A percentile compares a stretch with the other conserved stretches of the same genome.
These are phyloP conservation scores for Pachyrhizus erosus DNA, from an alignment of 306 rosid species.

Conservation along the genomic window DNA sequence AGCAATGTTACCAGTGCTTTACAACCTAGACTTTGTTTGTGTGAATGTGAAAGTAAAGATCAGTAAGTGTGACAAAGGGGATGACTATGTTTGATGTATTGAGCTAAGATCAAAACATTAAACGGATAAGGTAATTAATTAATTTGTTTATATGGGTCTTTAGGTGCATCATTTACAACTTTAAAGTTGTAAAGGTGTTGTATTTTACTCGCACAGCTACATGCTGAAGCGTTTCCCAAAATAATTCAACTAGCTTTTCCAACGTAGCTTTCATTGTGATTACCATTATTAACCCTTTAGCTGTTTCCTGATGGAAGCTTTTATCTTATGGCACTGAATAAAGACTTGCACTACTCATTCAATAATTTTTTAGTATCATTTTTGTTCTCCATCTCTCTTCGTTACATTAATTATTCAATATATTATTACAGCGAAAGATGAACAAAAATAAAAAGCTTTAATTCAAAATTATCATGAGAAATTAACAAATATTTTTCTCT, in stretches of 20 bases:
- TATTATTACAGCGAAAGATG: too few relatives aligned
- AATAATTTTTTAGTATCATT: not conserved
- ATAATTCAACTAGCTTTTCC: constrained; percentile 42
- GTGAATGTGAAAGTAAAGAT: constrained; percentile 25
- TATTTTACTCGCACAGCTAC: constrained; percentile 13
- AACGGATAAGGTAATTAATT: not conserved
- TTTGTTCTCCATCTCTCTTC: not conserved
- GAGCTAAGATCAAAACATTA: not conserved
- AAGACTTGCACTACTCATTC: not conserved
- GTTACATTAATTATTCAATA: too few relatives aligned
- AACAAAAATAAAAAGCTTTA: too few relatives aligned
- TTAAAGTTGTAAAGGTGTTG: constrained; percentile 25
- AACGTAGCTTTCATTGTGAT: constrained; percentile 31
- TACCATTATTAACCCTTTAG: constrained; percentile 29
- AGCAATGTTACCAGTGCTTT: constrained; percentile 79
- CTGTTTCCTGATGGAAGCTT: constrained; percentile 6
- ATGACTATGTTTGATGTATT: constrained; percentile 34
- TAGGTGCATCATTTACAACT: constrained; percentile 35
- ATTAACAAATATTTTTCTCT: too few relatives aligned
- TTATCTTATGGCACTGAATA: constrained; percentile 2
- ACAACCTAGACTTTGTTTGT: constrained; percentile 73
- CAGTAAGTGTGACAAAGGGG: constrained; percentile 32
- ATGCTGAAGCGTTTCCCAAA: not conserved
- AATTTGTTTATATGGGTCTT: not conserved
- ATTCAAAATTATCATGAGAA: too few relatives aligned